Conservation (phyloP, 257 asterid species). For the Coffea canephora region DNA sequence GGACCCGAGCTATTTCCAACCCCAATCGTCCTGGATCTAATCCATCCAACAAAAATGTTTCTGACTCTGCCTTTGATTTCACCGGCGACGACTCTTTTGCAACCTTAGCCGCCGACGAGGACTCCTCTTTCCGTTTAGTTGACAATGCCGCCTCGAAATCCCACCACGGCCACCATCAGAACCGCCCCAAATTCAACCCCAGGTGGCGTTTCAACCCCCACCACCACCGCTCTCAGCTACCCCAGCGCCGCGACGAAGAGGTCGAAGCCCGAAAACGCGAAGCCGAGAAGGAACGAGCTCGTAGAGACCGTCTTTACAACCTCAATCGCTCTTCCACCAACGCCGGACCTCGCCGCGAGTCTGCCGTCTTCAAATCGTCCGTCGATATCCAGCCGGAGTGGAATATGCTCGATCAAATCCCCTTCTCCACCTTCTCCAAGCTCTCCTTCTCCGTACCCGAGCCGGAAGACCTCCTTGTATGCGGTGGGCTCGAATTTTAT, state of each 20-base stretch:
- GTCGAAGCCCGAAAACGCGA: slow-evolving; percentile 87
- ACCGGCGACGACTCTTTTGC: slow-evolving; percentile 93
- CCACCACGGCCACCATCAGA: slow-evolving; percentile 54
- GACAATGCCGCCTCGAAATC: slow-evolving; percentile 73
- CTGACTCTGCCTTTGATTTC: slow-evolving; percentile 91
- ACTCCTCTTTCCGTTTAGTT: slow-evolving; percentile 83
- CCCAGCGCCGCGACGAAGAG: slow-evolving; percentile 95
- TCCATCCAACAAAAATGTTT: slow-evolving; percentile 36
- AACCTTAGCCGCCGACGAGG: slow-evolving; percentile 75
- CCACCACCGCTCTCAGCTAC: slow-evolving; percentile 74
- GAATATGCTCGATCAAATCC: slow-evolving; percentile 98
- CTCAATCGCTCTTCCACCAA: slow-evolving; percentile 53
- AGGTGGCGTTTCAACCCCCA: slow-evolving; percentile 79
- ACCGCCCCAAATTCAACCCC: slow-evolving; percentile 81
- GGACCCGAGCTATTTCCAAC: slow-evolving; percentile 63
- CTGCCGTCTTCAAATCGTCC: slow-evolving; percentile 76
- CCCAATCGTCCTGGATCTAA: slow-evolving; percentile 58
- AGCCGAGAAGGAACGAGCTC: slow-evolving; percentile 84
- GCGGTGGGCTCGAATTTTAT: slow-evolving; percentile 86
- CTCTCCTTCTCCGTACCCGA: slow-evolving; percentile 75
- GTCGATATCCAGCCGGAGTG: slow-evolving; percentile 99
- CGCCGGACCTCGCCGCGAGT: slow-evolving; percentile 61
- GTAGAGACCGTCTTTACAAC: slow-evolving; percentile 66
- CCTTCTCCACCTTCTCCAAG: slow-evolving; percentile 88
- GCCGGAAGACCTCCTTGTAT: slow-evolving; percentile 80